These are phyloP conservation scores for Sugiyamaella xylanicola DNA, from an alignment of 1,139 yeast genomes.

Conservation along the genomic window DNA sequence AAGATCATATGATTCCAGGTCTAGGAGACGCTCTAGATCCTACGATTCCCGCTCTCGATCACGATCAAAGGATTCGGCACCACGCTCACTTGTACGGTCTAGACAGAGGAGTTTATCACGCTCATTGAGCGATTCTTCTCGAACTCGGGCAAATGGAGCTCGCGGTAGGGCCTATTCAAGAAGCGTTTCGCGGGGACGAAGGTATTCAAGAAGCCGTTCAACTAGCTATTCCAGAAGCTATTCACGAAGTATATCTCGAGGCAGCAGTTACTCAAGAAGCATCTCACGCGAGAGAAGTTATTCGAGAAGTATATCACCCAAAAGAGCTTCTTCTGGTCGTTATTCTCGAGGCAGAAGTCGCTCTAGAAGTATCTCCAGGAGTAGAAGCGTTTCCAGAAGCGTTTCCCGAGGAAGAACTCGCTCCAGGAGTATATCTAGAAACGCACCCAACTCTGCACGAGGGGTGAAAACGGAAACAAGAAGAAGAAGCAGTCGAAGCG, in stretches of 20 bases:
- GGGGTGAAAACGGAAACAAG: too few relatives aligned
- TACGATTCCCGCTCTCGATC: conserved; percentile 15
- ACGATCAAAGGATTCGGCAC: neutral
- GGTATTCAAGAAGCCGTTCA: too few relatives aligned
- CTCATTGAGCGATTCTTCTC: neutral
- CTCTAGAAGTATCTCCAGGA: conserved; percentile 26
- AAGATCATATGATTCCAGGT: conserved; percentile 27
- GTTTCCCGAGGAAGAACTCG: too few relatives aligned
- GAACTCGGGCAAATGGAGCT: neutral
- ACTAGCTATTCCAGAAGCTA: conserved; percentile 15
- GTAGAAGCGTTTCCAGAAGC: conserved; percentile 29
- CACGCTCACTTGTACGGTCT: conserved; percentile 10
- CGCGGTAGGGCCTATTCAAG: conserved; percentile 6
- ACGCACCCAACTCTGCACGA: too few relatives aligned
- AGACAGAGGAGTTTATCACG: conserved; percentile 1
- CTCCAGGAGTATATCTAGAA: too few relatives aligned
- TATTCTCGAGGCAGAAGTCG: conserved; percentile 11
- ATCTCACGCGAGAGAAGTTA: neutral
- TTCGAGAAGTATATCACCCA: neutral
- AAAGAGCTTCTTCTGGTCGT: conserved; percentile 15
- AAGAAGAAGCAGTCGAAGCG: neutral
- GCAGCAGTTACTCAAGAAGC: conserved; percentile 29
- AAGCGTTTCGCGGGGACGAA: conserved; percentile 8
- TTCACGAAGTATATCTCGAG: conserved; percentile 25
- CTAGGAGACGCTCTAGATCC: conserved; percentile 20